These are phyloP conservation scores for Nakataea oryzae DNA, from an alignment of 2,329 filamentous ascomycete genomes.

Conservation along the genomic window DNA sequence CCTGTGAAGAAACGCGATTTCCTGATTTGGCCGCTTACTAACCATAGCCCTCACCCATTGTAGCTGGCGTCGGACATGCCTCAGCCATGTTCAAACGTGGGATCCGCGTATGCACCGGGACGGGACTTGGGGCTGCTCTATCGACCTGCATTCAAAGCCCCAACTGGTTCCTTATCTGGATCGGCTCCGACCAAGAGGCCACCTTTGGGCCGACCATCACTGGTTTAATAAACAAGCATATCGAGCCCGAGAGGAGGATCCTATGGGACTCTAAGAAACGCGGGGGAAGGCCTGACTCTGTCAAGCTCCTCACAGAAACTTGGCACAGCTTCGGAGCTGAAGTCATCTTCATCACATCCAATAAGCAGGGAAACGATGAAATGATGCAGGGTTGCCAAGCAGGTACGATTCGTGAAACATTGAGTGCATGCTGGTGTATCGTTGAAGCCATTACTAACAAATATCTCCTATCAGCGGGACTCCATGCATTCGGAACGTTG, in stretches of 20 bases:
- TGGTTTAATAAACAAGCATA: conserved; percentile 24
- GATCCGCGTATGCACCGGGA: conserved; percentile 29
- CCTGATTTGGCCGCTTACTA: not conserved
- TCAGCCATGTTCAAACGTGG: conserved; percentile 30
- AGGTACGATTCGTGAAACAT: conserved; percentile 14
- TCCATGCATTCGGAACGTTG: conserved; percentile 26
- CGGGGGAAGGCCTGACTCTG: conserved; percentile 25
- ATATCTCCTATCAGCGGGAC: conserved; percentile 15
- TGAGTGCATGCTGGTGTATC: conserved; percentile 1
- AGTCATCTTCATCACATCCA: conserved; percentile 31
- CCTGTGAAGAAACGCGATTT: too few species aligned
- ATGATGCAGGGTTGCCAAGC: conserved; percentile 29
- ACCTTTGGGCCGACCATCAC: conserved; percentile 28
- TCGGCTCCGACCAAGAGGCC: conserved; percentile 28
- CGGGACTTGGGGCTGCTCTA: conserved; percentile 27
- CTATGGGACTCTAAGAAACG: conserved; percentile 30
- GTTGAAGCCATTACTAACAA: conserved; percentile 6
- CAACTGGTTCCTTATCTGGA: conserved; percentile 31
- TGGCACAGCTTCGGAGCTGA: conserved; percentile 27
- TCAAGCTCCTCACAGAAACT: conserved; percentile 25
- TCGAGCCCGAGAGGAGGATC: conserved; percentile 28
- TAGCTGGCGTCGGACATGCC: conserved; percentile 28
- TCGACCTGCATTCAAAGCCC: conserved; percentile 29
- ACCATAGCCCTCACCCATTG: conserved; percentile 8
- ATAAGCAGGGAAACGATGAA: conserved; percentile 28